Conservation (phyloP, 805 yeast species). For the Pichia manshurica region DNA sequence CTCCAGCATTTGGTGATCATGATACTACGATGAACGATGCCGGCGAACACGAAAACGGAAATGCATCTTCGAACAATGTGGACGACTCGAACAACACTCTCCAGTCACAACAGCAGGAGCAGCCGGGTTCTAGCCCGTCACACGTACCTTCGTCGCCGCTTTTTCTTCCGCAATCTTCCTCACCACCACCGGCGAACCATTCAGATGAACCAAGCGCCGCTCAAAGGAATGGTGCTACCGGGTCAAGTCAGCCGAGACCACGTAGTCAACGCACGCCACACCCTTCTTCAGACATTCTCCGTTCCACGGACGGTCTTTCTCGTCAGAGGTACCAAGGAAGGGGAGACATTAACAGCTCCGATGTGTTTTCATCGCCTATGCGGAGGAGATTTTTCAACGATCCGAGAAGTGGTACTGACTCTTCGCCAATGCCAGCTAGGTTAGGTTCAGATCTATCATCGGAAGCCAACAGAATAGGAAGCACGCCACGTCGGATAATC, state of each 20-base stretch:
- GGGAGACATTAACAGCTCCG: constrained; percentile 74
- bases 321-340: constrained; percentile 50
- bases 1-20: constrained; percentile 7
- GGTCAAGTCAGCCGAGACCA: not conserved
- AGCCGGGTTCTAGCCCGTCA: constrained; percentile 13
- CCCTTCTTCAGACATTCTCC: constrained; percentile 23
- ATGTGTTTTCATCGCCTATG: constrained; percentile 61
- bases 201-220: no score
- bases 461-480: not conserved
- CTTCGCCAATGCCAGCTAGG: constrained; percentile 14
- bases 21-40: not conserved
- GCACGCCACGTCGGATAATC: constrained; percentile 8
- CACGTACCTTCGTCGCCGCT: constrained; percentile 16
- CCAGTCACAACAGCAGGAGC: not conserved
- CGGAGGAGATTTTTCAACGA: constrained; percentile 57
- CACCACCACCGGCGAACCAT: constrained; percentile 3
- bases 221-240: not conserved
- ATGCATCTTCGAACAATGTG: not conserved
- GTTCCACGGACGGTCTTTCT: constrained; percentile 37
- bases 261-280: constrained; percentile 30
- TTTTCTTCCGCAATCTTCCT: constrained; percentile 11
- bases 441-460: constrained; percentile 17
- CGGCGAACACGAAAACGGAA: not conserved
- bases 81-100: not conserved
- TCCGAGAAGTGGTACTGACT: constrained; percentile 9